phyloP scores from a whole-genome alignment of 345 rosid species.

The Barbarea vulgaris region DNA sequence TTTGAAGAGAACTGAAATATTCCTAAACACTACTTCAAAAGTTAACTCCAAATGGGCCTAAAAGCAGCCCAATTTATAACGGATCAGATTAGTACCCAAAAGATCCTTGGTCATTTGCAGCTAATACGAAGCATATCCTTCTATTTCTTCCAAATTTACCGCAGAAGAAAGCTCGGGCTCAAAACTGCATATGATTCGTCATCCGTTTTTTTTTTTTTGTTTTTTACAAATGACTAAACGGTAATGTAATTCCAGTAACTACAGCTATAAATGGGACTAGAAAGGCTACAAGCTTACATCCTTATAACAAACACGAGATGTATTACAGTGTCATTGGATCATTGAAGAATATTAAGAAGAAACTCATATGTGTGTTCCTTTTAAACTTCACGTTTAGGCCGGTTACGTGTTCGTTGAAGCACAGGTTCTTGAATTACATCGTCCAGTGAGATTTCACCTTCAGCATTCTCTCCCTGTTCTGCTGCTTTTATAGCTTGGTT shows the following conservation, averaged over 20 bases:
- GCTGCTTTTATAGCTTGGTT: slow-evolving; percentile 64
- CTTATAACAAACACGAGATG: slow-evolving; percentile 21
- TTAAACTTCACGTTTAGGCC: slow-evolving; percentile 74
- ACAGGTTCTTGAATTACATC: slow-evolving; percentile 54
- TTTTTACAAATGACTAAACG: slow-evolving; percentile 12
- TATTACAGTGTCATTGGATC: background rate
- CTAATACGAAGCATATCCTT: slow-evolving; percentile 3
- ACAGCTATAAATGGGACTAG: slow-evolving; percentile 10
- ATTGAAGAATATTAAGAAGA: slow-evolving; percentile 3
- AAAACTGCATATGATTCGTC: background rate
- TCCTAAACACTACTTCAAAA: slow-evolving; percentile 12
- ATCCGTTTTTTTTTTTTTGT: slow-evolving; percentile 3
- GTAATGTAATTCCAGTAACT: background rate
- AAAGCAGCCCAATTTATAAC: slow-evolving; percentile 16
- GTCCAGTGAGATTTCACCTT: slow-evolving; percentile 42
- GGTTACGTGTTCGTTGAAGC: slow-evolving; percentile 57
- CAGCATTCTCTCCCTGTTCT: slow-evolving; percentile 48
- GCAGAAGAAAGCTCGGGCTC: background rate
- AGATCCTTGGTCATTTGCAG: background rate
- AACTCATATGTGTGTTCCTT: background rate
- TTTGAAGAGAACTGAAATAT: slow-evolving; percentile 9
- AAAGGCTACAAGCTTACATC: slow-evolving; percentile 23
- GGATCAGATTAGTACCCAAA: background rate
- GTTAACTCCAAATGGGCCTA: slow-evolving; percentile 21
- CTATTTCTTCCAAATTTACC: background rate